These are phyloP conservation scores for Rhododendron griersonianum DNA, from an alignment of 148 eudicot genomes.

Conservation along the genomic window DNA sequence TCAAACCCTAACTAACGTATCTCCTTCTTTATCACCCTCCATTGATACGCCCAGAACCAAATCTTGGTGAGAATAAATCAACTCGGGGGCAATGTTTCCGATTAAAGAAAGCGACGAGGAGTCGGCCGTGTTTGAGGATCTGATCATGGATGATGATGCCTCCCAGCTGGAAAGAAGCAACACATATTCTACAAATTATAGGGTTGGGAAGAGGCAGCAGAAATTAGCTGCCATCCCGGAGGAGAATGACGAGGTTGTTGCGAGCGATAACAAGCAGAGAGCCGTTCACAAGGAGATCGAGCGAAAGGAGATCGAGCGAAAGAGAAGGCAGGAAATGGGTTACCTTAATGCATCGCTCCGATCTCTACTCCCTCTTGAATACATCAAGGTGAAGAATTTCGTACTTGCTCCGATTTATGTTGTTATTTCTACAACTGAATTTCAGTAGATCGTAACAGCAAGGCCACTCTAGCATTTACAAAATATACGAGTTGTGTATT, in stretches of 20 bases:
- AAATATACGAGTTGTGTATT: neutral
- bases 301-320: neutral
- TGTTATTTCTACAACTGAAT: neutral
- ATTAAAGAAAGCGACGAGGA: neutral
- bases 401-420: neutral
- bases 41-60: neutral
- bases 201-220: neutral
- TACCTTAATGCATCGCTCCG: neutral
- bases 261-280: neutral
- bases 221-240: neutral
- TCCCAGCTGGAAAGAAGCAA: neutral
- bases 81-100: neutral
- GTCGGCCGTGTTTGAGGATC: neutral
- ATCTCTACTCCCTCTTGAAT: neutral
- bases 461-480: neutral
- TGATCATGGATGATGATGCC: neutral
- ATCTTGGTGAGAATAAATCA: neutral
- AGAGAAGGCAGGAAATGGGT: neutral
- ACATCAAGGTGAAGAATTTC: neutral
- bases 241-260: neutral
- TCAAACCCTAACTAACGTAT: neutral
- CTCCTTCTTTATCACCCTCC: neutral
- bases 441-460: neutral
- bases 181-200: neutral
- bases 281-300: neutral